phyloP scores from a whole-genome alignment of 2,329 filamentous ascomycete species.

The Verticillium klebahnii region DNA sequence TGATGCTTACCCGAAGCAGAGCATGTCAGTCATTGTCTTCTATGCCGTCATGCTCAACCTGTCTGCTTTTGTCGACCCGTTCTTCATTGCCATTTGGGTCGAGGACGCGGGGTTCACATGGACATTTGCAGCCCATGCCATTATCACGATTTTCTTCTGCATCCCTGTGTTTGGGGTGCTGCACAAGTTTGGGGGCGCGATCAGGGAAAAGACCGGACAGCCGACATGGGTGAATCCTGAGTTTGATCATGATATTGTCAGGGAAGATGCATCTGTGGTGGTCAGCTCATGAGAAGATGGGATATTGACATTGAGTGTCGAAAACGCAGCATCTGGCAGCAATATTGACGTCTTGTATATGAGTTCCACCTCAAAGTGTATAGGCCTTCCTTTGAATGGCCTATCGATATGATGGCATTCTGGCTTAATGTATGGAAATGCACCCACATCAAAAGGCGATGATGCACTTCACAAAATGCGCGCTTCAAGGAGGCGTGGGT shows the following conservation, averaged over 20 bases:
- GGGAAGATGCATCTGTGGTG: not conserved
- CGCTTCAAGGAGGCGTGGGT: too few species aligned
- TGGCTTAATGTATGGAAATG: too few species aligned
- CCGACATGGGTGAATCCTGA: conserved; percentile 44
- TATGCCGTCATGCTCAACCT: conserved; percentile 50
- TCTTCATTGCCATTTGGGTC: conserved; percentile 47
- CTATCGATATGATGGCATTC: too few species aligned
- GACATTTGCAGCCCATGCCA: conserved; percentile 43
- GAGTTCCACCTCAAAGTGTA: too few species aligned
- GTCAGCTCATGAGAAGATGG: not conserved
- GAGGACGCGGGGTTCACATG: conserved; percentile 40
- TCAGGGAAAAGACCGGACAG: conserved; percentile 28
- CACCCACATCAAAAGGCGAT: too few species aligned
- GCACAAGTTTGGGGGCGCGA: conserved; percentile 32
- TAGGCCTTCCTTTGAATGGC: too few species aligned
- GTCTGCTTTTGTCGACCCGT: conserved; percentile 38
- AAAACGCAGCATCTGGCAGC: too few species aligned
- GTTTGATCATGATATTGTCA: conserved; percentile 17
- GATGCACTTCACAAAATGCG: too few species aligned
- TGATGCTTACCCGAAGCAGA: conserved; percentile 50
- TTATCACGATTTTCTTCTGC: conserved; percentile 37
- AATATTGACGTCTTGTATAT: too few species aligned
- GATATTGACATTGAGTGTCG: not conserved
- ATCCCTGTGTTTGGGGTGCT: conserved; percentile 29
- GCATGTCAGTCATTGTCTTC: conserved; percentile 49